Percentiles rank a stretch among this genome's conserved stretches.
phyloP scores from a whole-genome alignment of 768 basidiomycete genomes.

The Hericium rajendrae region DNA sequence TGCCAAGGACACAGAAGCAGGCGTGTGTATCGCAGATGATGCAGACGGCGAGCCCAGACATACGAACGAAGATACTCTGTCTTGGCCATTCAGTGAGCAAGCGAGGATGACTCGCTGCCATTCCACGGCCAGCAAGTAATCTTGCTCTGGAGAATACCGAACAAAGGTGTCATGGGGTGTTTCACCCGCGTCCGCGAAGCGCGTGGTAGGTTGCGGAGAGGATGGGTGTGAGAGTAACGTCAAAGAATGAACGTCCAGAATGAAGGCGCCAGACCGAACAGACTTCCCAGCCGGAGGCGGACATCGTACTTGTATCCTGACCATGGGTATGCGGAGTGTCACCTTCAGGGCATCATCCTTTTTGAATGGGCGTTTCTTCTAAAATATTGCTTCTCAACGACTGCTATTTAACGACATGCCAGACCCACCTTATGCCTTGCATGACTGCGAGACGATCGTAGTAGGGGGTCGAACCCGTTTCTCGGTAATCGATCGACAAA shows the following conservation, averaged over 20 bases:
- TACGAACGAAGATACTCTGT: not conserved
- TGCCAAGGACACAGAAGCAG: not conserved
- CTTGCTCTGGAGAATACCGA: too few species aligned
- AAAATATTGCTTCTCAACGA: not conserved
- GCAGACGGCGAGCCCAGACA: not conserved
- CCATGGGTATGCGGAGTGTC: constrained; percentile 37
- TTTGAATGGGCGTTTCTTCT: not conserved
- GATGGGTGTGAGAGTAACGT: constrained; percentile 23
- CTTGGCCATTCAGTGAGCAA: not conserved
- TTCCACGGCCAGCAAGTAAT: not conserved
- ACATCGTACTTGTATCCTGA: constrained; percentile 62
- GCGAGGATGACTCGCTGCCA: not conserved
- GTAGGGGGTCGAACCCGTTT: not conserved
- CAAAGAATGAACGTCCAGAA: constrained; percentile 54
- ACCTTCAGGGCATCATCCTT: constrained; percentile 13
- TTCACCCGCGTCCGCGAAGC: not conserved
- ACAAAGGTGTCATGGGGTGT: not conserved
- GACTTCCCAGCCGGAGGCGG: constrained; percentile 39
- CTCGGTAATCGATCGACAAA: constrained; percentile 37
- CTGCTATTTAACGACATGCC: not conserved
- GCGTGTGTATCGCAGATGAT: not conserved
- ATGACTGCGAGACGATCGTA: not conserved
- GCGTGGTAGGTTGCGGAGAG: not conserved
- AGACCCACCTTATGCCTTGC: not conserved
- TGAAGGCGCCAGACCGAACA: constrained; percentile 58